These are phyloP conservation scores for Aureobasidium sp. DNA, from an alignment of 2,329 filamentous ascomycete species.

Conservation along the genomic window DNA sequence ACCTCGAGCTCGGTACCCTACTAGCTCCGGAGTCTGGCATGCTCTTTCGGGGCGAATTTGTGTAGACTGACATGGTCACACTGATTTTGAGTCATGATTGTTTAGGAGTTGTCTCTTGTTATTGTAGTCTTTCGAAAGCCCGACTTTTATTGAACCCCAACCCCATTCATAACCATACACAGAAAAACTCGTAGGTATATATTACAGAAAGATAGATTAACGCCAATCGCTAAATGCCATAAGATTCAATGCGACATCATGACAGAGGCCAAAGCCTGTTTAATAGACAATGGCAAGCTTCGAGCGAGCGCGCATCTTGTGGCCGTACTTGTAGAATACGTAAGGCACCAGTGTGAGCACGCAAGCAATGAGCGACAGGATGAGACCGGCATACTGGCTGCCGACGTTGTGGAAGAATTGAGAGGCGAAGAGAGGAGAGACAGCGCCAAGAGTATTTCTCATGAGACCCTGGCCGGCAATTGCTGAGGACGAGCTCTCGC, in stretches of 20 bases:
- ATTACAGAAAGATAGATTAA: neutral
- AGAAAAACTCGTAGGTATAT: neutral
- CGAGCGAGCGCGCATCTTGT: conserved; percentile 32
- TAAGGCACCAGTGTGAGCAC: conserved; percentile 38
- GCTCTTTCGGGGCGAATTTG: neutral
- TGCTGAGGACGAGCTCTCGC: conserved; percentile 37
- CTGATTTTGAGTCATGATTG: neutral
- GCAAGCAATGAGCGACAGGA: conserved; percentile 42
- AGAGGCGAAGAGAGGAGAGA: conserved; percentile 46
- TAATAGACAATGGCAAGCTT: conserved; percentile 29
- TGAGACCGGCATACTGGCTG: conserved; percentile 46
- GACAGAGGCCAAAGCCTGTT: neutral
- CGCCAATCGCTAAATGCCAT: conserved; percentile 9
- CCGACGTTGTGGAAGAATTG: conserved; percentile 50
- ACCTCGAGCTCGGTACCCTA: neutral
- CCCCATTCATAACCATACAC: neutral
- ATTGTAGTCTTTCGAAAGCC: neutral
- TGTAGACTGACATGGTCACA: neutral
- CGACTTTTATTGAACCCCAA: neutral
- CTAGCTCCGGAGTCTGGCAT: neutral
- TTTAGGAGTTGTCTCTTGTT: neutral
- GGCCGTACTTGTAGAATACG: conserved; percentile 39
- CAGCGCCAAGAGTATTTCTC: conserved; percentile 47
- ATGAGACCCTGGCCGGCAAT: conserved; percentile 48
- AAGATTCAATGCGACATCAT: neutral